Percentiles rank a stretch among this genome's conserved stretches.
phyloP scores from a whole-genome alignment of 495 filamentous ascomycete genomes.

The Tuber magnatum region DNA sequence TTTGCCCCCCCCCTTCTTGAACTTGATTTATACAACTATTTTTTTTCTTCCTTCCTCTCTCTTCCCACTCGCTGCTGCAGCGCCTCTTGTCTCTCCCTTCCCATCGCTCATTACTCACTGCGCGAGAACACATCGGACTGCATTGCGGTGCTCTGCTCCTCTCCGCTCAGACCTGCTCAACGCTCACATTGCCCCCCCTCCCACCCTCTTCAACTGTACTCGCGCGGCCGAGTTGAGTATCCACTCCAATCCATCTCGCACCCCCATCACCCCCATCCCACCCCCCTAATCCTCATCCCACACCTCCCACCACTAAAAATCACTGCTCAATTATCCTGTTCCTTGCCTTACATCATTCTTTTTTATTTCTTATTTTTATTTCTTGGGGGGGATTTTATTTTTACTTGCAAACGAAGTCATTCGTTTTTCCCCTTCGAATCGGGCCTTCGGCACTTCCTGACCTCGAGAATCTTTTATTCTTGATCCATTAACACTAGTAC shows the following conservation, averaged over 20 bases:
- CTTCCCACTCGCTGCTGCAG: constrained; percentile 4
- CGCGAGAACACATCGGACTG: not conserved
- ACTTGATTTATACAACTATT: constrained; percentile 2
- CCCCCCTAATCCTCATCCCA: constrained; percentile 1
- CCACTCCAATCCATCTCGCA: constrained; percentile 1
- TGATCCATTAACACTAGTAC: not conserved
- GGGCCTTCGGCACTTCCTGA: constrained; percentile 33
- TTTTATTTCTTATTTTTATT: constrained; percentile 23
- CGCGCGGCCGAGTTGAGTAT: not conserved
- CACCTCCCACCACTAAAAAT: not conserved
- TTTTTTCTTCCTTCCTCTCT: not conserved
- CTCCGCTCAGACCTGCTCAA: constrained; percentile 2
- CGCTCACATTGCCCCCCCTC: constrained; percentile 1
- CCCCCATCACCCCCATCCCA: constrained; percentile 2
- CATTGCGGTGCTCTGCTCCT: constrained; percentile 3
- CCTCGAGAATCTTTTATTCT: constrained; percentile 2
- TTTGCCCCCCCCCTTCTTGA: not conserved
- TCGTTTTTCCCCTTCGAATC: constrained; percentile 30
- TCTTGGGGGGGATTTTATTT: constrained; percentile 21
- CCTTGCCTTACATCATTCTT: constrained; percentile 34
- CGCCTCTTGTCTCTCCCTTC: constrained; percentile 23
- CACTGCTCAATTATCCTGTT: constrained; percentile 24
- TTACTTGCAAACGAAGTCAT: constrained; percentile 30
- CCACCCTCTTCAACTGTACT: not conserved
- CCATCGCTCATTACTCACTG: constrained; percentile 28